Percentiles rank a stretch among this genome's conserved stretches.
Evolutionary conservation across 345 rosid species (phyloP).

Genomic region (Psidium guajava): DNA sequence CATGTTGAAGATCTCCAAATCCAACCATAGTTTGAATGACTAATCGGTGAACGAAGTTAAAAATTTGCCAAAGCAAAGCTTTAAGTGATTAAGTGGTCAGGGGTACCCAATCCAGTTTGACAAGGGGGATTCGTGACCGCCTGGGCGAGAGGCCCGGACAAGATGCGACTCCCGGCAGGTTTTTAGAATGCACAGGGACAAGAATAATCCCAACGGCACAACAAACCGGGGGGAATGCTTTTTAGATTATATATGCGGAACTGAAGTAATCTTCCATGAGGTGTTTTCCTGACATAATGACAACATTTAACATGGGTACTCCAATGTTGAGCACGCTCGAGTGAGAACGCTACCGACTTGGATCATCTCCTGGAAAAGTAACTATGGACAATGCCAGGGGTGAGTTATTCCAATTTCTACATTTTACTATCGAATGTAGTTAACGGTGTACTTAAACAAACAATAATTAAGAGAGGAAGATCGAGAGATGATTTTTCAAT

Average conservation of each 20-base stretch:
- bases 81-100: not conserved
- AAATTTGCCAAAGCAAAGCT: not conserved
- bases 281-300: not conserved
- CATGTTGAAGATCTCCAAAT: not conserved
- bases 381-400: not conserved
- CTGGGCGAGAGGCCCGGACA: not conserved
- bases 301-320: not conserved
- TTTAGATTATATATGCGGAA: not conserved
- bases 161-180: not conserved
- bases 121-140: not conserved
- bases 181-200: not conserved
- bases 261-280: not conserved
- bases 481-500: not conserved
- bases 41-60: not conserved
- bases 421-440: not conserved
- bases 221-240: not conserved
- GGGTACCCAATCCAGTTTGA: not conserved
- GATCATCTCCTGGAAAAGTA: not conserved
- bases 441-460: not conserved
- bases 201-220: not conserved
- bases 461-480: not conserved
- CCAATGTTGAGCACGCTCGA: not conserved
- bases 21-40: not conserved
- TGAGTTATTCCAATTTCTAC: not conserved
- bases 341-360: not conserved